Evolutionary conservation across 306 rosid species (phyloP).

Genomic region (Pterocarpus santalinus): DNA sequence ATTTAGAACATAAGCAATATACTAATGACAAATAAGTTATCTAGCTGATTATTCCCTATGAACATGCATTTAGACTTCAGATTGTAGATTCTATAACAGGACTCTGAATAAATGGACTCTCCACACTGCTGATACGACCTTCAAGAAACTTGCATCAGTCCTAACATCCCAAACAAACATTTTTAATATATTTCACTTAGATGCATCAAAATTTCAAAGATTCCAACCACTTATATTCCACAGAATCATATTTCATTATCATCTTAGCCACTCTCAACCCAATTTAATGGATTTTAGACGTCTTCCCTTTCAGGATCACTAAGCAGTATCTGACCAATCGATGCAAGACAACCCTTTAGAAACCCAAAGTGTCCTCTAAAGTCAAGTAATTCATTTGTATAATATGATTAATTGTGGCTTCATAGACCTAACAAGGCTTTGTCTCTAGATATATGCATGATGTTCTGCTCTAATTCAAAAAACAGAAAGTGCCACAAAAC

Average conservation of each 20-base stretch:
- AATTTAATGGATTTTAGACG: neutral
- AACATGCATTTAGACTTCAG: neutral
- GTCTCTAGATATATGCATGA: neutral
- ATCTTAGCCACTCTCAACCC: neutral
- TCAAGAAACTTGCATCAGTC: slow-evolving; percentile 23
- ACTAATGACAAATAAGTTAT: slow-evolving; percentile 31
- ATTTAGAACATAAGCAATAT: slow-evolving; percentile 16
- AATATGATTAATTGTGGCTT: neutral
- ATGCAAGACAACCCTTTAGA: neutral
- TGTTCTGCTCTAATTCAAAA: neutral
- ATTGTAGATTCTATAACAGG: neutral
- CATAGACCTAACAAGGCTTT: slow-evolving; percentile 2
- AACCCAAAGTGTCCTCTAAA: neutral
- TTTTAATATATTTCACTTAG: neutral
- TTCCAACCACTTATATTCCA: neutral
- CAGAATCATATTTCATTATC: neutral
- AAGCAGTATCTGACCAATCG: slow-evolving; percentile 15
- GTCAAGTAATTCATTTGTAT: slow-evolving; percentile 12
- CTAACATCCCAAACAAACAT: slow-evolving; percentile 31
- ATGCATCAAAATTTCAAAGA: neutral
- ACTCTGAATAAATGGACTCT: slow-evolving; percentile 21
- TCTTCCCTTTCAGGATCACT: slow-evolving; percentile 8
- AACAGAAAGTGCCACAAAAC: neutral
- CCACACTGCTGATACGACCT: slow-evolving; percentile 5
- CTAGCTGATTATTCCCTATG: neutral